Percentiles rank a stretch among this genome's conserved stretches.
These are phyloP conservation scores for Hebeloma cylindrosporum DNA, from an alignment of 768 basidiomycete species.

Conservation along the genomic window DNA sequence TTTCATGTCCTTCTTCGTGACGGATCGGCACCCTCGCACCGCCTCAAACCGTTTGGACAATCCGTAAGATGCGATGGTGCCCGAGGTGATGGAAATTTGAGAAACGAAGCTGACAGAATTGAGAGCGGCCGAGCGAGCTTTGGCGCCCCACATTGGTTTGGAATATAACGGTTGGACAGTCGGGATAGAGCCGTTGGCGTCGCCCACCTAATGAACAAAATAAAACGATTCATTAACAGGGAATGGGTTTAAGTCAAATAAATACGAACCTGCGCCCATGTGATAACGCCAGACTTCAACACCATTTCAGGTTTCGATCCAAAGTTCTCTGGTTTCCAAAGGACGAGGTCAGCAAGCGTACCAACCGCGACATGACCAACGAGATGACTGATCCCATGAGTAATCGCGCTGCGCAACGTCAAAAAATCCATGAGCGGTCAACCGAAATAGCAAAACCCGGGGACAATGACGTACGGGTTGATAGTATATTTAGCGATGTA, in stretches of 20 bases:
- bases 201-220: constrained; percentile 71
- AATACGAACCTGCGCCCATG: constrained; percentile 73
- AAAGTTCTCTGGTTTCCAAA: constrained; percentile 95
- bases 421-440: constrained; percentile 6
- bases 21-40: constrained; percentile 70
- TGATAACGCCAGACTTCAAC: constrained; percentile 92
- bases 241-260: background rate
- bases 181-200: constrained; percentile 95
- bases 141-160: constrained; percentile 92
- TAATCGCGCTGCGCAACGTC: constrained; percentile 68
- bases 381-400: constrained; percentile 86
- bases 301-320: constrained; percentile 93
- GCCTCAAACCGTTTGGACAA: constrained; percentile 73
- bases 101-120: constrained; percentile 91
- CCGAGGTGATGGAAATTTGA: constrained; percentile 58
- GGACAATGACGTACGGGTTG: constrained; percentile 73
- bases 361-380: constrained; percentile 84
- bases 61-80: constrained; percentile 61
- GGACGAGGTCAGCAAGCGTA: constrained; percentile 87
- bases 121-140: constrained; percentile 73
- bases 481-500: constrained; percentile 97
- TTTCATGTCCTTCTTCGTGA: constrained; percentile 92
- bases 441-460: background rate
- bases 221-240: background rate
- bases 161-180: constrained; percentile 88